A percentile compares a stretch with the other conserved stretches of the same genome.
Conservation (phyloP, 2,329 filamentous ascomycete species). For the Calycina herbarum region DNA sequence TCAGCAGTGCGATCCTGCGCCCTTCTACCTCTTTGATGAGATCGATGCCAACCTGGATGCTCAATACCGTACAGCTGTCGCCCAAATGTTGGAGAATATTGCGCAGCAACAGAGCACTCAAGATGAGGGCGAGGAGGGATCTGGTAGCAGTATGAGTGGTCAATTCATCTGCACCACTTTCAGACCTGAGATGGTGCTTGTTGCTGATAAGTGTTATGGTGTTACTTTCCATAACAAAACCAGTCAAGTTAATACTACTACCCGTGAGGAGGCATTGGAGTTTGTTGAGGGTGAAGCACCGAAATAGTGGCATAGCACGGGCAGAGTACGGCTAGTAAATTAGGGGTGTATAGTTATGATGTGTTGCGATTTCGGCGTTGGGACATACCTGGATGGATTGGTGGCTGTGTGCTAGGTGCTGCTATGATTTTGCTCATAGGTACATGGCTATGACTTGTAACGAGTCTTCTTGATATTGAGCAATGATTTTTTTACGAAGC, state of each 20-base stretch:
- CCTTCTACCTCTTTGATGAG: slow-evolving; percentile 99
- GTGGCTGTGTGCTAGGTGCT: not conserved
- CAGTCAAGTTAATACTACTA: slow-evolving; percentile 88
- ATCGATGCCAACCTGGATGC: slow-evolving; percentile 98
- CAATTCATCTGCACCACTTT: slow-evolving; percentile 99
- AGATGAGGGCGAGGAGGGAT: slow-evolving; percentile 39
- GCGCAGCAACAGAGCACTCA: slow-evolving; percentile 52
- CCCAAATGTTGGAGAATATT: slow-evolving; percentile 80
- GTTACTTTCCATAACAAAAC: slow-evolving; percentile 94
- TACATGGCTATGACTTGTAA: not conserved
- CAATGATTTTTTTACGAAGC: not conserved
- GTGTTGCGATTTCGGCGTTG: not conserved
- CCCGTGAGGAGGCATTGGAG: slow-evolving; percentile 80
- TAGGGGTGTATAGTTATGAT: not conserved
- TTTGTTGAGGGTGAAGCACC: slow-evolving; percentile 83
- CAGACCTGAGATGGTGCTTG: slow-evolving; percentile 90
- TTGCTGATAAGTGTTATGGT: slow-evolving; percentile 97
- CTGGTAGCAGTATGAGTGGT: slow-evolving; percentile 50
- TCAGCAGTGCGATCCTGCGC: slow-evolving; percentile 93
- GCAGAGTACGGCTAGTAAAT: not conserved
- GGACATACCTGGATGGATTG: slow-evolving; percentile 6
- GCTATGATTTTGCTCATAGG: not conserved
- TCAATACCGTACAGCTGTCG: slow-evolving; percentile 95
- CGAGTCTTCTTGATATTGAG: not conserved
- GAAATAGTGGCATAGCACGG: slow-evolving; percentile 22